A percentile compares a stretch with the other conserved stretches of the same genome.
Evolutionary conservation across 371 early-diverging fungal species (phyloP).

Genomic region (Dinochytrium kinnereticum): DNA sequence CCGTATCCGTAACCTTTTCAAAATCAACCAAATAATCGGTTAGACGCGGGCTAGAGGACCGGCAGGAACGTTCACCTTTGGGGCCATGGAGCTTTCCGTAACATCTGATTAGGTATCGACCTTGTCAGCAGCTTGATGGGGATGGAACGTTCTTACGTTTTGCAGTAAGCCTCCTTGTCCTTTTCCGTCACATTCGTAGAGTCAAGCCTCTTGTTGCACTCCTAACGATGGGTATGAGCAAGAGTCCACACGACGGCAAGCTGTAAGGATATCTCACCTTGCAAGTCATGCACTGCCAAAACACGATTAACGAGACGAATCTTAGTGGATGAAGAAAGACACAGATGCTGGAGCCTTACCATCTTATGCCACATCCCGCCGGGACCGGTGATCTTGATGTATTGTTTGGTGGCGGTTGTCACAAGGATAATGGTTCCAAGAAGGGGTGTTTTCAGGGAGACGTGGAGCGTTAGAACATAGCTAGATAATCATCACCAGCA

Average conservation of each 20-base stretch:
- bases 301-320: background rate
- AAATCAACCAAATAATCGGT: too few relatives aligned
- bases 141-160: constrained; percentile 31
- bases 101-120: constrained; percentile 37
- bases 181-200: constrained; percentile 53
- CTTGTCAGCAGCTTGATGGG: too few relatives aligned
- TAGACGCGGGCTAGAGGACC: too few relatives aligned
- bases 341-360: constrained; percentile 16
- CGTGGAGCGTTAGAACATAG: too few relatives aligned
- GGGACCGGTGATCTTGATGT: constrained; percentile 39
- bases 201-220: constrained; percentile 53
- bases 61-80: constrained; percentile 37
- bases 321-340: background rate
- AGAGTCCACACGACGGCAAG: too few relatives aligned
- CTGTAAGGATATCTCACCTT: constrained; percentile 30
- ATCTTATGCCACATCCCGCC: constrained; percentile 47
- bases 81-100: constrained; percentile 55
- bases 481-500: background rate
- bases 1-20: constrained; percentile 52
- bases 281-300: constrained; percentile 43
- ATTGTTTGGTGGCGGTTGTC: too few relatives aligned
- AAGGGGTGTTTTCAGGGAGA: too few relatives aligned
- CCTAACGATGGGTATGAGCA: constrained; percentile 19
- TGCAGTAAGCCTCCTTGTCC: constrained; percentile 54
- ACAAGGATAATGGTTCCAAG: too few relatives aligned